Percentiles rank a stretch among this genome's conserved stretches.
Conservation (phyloP, 2,329 filamentous ascomycete species). For the Mycosphaerella sp. region DNA sequence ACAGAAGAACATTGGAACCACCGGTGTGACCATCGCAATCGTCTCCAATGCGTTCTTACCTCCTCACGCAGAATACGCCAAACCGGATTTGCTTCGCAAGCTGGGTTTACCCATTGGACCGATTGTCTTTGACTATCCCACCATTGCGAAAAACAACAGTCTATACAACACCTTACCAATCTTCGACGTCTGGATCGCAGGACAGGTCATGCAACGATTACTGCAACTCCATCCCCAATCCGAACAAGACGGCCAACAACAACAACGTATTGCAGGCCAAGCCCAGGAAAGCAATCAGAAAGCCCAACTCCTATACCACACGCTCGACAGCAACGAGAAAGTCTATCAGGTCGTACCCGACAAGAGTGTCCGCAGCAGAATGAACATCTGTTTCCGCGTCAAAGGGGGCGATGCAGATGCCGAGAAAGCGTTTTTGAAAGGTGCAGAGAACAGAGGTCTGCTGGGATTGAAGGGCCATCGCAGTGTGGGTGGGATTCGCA, state of each 20-base stretch:
- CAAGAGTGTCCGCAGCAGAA: constrained; percentile 68
- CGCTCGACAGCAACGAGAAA: constrained; percentile 64
- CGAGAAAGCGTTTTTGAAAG: constrained; percentile 74
- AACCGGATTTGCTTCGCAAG: constrained; percentile 61
- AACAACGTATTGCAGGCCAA: constrained; percentile 67
- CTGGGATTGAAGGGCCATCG: constrained; percentile 84
- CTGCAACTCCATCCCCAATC: constrained; percentile 48
- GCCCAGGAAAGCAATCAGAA: constrained; percentile 68
- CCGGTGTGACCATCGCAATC: constrained; percentile 80
- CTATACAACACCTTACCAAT: constrained; percentile 95
- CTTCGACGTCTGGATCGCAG: constrained; percentile 86
- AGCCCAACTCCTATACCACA: constrained; percentile 66
- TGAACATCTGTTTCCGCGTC: constrained; percentile 75
- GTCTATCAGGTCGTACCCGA: constrained; percentile 75
- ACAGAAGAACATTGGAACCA: constrained; percentile 86
- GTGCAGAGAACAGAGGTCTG: constrained; percentile 61
- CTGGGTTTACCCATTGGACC: constrained; percentile 73
- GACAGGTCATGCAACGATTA: constrained; percentile 76
- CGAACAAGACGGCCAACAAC: constrained; percentile 31
- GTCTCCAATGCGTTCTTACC: constrained; percentile 75
- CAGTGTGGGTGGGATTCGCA: constrained; percentile 76
- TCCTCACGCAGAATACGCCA: constrained; percentile 58
- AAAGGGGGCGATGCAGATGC: constrained; percentile 44
- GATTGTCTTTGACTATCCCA: constrained; percentile 74
- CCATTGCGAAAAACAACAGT: constrained; percentile 84